Evolutionary conservation across 2,329 filamentous ascomycete species (phyloP), one percentile per base, ranked within the genome.

Genomic region (Colletotrichum sp.): DNA sequence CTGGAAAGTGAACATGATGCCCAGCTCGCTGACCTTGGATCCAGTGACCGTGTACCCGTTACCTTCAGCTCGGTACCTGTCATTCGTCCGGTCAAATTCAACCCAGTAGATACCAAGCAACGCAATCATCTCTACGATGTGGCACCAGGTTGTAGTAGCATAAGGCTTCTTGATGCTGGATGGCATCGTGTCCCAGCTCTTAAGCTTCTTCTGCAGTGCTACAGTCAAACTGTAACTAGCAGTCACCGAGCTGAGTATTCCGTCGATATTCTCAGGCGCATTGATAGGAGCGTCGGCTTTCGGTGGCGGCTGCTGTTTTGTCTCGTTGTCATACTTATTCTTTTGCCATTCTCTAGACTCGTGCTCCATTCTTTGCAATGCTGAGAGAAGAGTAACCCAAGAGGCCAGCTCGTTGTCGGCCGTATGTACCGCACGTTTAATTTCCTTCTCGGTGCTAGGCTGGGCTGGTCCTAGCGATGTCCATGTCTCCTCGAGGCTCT

Each of bases 31-130:
- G 5, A 88, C 80, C 28, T 87, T 83, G 60, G 85, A 84, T 8
- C 89, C 89, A 2, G 88, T 84, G 4, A 91, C 82, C 76, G 89
- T 84, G 80, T 87, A 90, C 5, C 89, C 89, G 77, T 91, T 91
- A 26, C 90, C 90, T 71, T 91, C 89, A 6, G 87, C 90, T n/a
- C 87, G 87, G 66, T 91, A 89, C 21, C 87, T 87, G 77, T 91
- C 88, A 15, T 82, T 82, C 10, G 82, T 86, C 39, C 89, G 85
- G 78, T 91, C 88, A 77, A 92, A 92, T 70, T 90, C 88, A 77
- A 89, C 90, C 90, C 90, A 92, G 81, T 92, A 87, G 9, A 92
- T 85, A 9, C 90, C 89, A 18, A 91, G 82, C 73, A 89, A 87
- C 6, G 88, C 88, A 30, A 89, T 85, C 75, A 91, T 88, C 83